Evolutionary conservation across 176 grass and related monocot species (phyloP), one percentile per base, ranked within the genome.

Genomic region (Musa acuminata): DNA sequence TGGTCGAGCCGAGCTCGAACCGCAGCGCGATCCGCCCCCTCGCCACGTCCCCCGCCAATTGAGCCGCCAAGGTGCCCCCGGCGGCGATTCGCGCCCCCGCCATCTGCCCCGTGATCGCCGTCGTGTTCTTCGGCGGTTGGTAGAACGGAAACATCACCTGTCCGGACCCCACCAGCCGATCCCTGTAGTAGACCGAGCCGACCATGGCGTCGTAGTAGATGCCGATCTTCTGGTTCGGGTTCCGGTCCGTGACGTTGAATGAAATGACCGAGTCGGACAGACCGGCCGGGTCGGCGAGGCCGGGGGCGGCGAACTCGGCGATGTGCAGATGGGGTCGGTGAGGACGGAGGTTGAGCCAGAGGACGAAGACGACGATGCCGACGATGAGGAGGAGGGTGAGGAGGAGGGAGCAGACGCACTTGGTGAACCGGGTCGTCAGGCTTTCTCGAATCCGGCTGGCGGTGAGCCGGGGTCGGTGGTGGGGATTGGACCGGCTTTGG

Each of bases 301-400:
- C 82, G 1, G 84, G 72, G 8, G 80, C 80, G 67, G 84, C 69
- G 80, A 97, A 93, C 35, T 85, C 77, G n/a, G 4, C 0, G 25
- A 93, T 82, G 67, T 59, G 54, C 80, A 97, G 91, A 49, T 16
- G 76, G 12, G 94, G 94, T 2, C 80, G 81, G 80, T 97, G 94
- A 22, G 94, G 94, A 0, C 94, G 85, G 63, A 97, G 87, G 87
- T 87, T 97, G 57, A 97, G 86, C 94, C 94, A 97, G 52, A 87
- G 85, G 71, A 93, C 64, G 86, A 97, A 93, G 20, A 97, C 0
- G 71, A 97, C 82, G 55, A 93, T 17, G 64, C 81, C 90, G 62
- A 48, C 64, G 75, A 87, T 1, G 64, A 97, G 64, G 26, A 97
- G 4, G n/a, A 97, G 51, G 13, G 50, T 65, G 10, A 97, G 87